phyloP scores from a whole-genome alignment of 2,329 filamentous ascomycete genomes.

The Ascomycota sp. region DNA sequence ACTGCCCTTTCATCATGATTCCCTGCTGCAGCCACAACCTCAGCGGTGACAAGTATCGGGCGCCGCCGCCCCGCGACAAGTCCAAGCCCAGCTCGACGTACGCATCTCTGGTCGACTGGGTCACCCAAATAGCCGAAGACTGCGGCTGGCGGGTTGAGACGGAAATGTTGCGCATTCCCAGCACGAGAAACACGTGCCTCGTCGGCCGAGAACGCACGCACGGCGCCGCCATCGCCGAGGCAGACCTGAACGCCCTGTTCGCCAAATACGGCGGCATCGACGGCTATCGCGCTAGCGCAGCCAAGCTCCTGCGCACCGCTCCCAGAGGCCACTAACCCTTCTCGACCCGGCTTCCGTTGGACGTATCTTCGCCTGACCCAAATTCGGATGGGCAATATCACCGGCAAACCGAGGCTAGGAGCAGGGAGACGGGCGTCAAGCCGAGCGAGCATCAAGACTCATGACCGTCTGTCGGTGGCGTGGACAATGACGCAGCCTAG shows the following conservation, averaged over 20 bases:
- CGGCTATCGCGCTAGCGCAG: slow-evolving; percentile 38
- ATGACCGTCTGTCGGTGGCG: no score
- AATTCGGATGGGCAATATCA: no score
- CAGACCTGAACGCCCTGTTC: slow-evolving; percentile 24
- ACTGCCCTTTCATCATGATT: slow-evolving; percentile 74
- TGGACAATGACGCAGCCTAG: no score
- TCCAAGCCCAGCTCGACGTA: slow-evolving; percentile 47
- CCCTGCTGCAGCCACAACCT: slow-evolving; percentile 89
- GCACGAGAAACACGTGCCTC: slow-evolving; percentile 69
- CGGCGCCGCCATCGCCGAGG: slow-evolving; percentile 6
- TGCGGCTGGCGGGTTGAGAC: slow-evolving; percentile 61
- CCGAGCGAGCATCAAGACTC: no score
- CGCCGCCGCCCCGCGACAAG: slow-evolving; percentile 31
- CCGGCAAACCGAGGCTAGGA: no score
- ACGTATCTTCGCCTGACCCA: no score
- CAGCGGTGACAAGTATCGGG: slow-evolving; percentile 53
- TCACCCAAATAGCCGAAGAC: slow-evolving; percentile 45
- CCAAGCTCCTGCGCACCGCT: slow-evolving; percentile 33
- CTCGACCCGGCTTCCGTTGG: neutral
- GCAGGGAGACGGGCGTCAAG: no score
- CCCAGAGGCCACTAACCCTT: slow-evolving; percentile 17
- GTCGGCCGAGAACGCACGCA: slow-evolving; percentile 37
- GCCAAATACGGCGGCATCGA: slow-evolving; percentile 31
- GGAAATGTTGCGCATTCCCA: slow-evolving; percentile 79
- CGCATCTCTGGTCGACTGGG: slow-evolving; percentile 64